Conservation (phyloP, 139 green algal genomes). For the Micromonas pusilla region DNA sequence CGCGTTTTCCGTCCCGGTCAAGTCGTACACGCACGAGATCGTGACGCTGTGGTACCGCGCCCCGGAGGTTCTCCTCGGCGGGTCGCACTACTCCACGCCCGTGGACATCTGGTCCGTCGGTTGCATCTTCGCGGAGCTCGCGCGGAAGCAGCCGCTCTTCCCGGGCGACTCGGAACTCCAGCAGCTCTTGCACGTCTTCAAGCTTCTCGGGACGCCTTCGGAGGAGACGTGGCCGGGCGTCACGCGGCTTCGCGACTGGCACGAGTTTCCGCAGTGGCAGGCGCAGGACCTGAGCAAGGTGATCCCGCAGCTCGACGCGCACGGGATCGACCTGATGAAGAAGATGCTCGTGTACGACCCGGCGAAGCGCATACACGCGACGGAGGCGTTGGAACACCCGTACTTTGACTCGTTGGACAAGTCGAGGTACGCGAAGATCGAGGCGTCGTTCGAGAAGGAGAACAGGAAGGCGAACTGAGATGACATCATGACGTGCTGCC, state of each 20-base stretch:
- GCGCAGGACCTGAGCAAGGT: slow-evolving; percentile 53
- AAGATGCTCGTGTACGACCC: slow-evolving; percentile 71
- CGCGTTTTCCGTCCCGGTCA: slow-evolving; percentile 94
- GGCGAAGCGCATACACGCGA: slow-evolving; percentile 71
- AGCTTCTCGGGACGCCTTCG: slow-evolving; percentile 72
- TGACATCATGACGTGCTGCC: no score
- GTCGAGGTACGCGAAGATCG: slow-evolving; percentile 18
- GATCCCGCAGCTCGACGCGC: slow-evolving; percentile 67
- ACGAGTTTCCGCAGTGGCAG: slow-evolving; percentile 73
- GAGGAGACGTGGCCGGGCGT: slow-evolving; percentile 71
- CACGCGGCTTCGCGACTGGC: slow-evolving; percentile 69
- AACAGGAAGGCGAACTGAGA: not conserved
- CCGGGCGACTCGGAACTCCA: slow-evolving; percentile 78
- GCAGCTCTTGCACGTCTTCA: slow-evolving; percentile 86
- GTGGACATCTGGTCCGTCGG: slow-evolving; percentile 98
- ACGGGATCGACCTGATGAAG: slow-evolving; percentile 66
- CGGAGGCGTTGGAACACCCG: slow-evolving; percentile 83
- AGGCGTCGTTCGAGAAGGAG: slow-evolving; percentile 15
- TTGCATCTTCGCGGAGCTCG: slow-evolving; percentile 89
- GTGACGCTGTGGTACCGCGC: slow-evolving; percentile 98
- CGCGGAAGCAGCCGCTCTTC: slow-evolving; percentile 64
- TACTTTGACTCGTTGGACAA: slow-evolving; percentile 85
- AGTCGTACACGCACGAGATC: slow-evolving; percentile 98
- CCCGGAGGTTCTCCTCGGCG: slow-evolving; percentile 93
- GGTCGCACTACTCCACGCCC: slow-evolving; percentile 86